These are phyloP conservation scores for Colletotrichum falcatum DNA, from an alignment of 2,329 filamentous ascomycete species.

Conservation along the genomic window DNA sequence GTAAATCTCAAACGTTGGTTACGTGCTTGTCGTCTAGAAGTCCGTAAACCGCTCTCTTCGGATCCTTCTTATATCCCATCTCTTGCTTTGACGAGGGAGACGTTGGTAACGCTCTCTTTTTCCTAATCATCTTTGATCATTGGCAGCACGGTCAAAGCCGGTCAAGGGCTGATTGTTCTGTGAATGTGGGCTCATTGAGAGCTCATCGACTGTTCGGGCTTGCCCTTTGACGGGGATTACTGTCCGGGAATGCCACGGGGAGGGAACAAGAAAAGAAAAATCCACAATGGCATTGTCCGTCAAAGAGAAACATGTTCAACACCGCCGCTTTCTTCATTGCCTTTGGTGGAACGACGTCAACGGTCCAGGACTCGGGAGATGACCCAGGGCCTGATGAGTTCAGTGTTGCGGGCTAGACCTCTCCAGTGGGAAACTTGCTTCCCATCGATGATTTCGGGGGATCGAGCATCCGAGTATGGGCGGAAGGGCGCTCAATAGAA, in stretches of 20 bases:
- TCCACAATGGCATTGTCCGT: not conserved
- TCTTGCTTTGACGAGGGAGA: too few species aligned
- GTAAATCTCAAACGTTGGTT: not conserved
- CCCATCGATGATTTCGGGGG: not conserved
- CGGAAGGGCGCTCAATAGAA: not conserved
- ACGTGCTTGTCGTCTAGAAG: not conserved
- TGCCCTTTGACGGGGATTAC: not conserved
- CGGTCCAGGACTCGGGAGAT: not conserved
- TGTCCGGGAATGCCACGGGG: not conserved
- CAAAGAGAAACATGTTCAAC: not conserved
- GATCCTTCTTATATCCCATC: not conserved
- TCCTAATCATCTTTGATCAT: not conserved
- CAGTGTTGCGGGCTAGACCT: not conserved
- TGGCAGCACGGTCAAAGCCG: not conserved
- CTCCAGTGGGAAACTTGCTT: not conserved
- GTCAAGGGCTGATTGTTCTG: not conserved
- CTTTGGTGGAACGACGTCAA: not conserved
- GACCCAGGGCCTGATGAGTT: too few species aligned
- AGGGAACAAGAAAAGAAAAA: too few species aligned
- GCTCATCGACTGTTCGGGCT: not conserved
- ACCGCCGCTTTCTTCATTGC: not conserved
- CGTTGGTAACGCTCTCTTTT: too few species aligned
- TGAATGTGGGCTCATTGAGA: accelerated
- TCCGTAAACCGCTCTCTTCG: too few species aligned
- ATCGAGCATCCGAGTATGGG: too few species aligned